Evolutionary conservation across 108 stramenopile species (phyloP), one percentile per base, ranked within the genome.

Genomic region (Nitzschia sp.): DNA sequence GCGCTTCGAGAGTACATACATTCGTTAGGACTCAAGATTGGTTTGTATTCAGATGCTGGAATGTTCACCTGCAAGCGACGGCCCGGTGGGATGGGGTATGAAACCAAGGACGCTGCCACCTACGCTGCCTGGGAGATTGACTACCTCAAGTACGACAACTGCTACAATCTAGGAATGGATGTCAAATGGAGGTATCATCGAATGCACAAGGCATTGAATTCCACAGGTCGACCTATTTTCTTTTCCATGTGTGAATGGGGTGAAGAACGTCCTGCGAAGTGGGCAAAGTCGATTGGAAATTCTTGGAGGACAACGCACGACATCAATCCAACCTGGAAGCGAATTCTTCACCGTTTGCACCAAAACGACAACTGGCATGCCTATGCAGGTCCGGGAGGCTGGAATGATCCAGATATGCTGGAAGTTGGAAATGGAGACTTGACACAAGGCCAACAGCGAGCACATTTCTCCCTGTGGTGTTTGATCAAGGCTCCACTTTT

Each of bases 81-180:
- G 11, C 83, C 85, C 7, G 88, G 83, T 10, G 67, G 69, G 2
- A 29, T 80, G 37, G 80, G 80, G 12, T 44, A 76, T 53, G 84
- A 90, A 63, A 44, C 8, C 10, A 15, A 57, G 10, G 89, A 90
- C 68, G 89, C 86, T 11, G 57, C 41, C 37, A 39, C 53, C 24
- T 85, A 75, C 50, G 77, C 71, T 8, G 69, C 69, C 10, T 83
- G 80, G 82, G 69, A 64, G 2, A 70, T 83, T 40, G 83, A 85
- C 53, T 85, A 81, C 56, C 14, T 90, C 21, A 90, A 90, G 59
- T 70, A 79, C 22, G 89, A 90, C 70, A 81, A 83, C 62, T 90
- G 89, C 68, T 67, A 37, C 25, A 40, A 43, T 51, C 10, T 46
- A 1, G 43, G 42, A 24, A 46, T 48, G 44, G 43, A 43, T 24